Evolutionary conservation across 1,284 basidiomycete species (phyloP).

Genomic region (Tilletia caries): DNA sequence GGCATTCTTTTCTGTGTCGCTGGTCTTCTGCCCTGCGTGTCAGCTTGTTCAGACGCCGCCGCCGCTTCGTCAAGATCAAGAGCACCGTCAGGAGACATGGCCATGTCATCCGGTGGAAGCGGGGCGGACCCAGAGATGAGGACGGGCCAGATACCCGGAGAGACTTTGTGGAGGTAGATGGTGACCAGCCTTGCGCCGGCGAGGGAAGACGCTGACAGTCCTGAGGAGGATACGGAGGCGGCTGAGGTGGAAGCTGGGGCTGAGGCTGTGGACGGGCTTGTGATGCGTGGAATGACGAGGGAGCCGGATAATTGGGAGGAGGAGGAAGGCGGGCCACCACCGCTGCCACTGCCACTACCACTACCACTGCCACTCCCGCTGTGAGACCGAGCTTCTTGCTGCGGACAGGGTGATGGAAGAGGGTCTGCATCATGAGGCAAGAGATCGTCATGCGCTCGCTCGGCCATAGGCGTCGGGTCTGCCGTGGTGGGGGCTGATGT

Average conservation of each 20-base stretch:
- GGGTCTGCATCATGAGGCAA: background rate
- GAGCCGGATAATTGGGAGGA: background rate
- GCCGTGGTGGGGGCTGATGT: background rate
- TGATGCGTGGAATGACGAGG: background rate
- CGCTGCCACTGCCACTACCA: slow-evolving; percentile 56
- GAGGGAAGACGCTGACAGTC: background rate
- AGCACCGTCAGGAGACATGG: too few species aligned
- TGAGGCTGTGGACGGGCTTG: background rate
- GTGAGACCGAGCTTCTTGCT: too few species aligned
- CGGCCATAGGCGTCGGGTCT: slow-evolving; percentile 1
- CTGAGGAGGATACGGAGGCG: background rate
- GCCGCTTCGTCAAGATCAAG: too few species aligned
- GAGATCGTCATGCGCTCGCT: background rate
- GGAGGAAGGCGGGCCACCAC: background rate
- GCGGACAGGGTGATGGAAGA: background rate
- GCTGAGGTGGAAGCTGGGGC: slow-evolving; percentile 1
- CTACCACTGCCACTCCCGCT: slow-evolving; percentile 4
- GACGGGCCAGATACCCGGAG: slow-evolving; percentile 35
- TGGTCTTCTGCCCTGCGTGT: background rate
- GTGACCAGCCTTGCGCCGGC: slow-evolving; percentile 31
- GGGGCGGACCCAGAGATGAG: slow-evolving; percentile 33
- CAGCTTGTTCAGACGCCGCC: slow-evolving; percentile 59
- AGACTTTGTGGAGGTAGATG: slow-evolving; percentile 33
- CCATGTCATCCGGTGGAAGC: too few species aligned
- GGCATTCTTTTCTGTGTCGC: background rate